Evolutionary conservation across 495 filamentous ascomycete genomes (phyloP), one percentile per base, ranked within the genome.

Genomic region (Tuber indicum): DNA sequence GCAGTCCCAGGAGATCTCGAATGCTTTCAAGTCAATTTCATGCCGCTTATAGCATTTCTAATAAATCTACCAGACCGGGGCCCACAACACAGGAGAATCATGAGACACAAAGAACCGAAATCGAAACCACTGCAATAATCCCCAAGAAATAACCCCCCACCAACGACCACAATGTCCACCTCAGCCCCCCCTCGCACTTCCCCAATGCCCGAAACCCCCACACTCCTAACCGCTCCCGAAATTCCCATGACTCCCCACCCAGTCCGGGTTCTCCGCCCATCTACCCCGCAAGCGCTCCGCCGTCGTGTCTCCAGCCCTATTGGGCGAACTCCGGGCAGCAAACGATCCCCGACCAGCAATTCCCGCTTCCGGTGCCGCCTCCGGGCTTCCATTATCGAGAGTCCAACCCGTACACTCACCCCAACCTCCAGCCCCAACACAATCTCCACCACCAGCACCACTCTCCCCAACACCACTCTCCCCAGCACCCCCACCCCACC

Each of bases 241-340:
- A 81, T 90, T 88, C 41, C 88, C 90, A 72, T 86, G 87, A 77
- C 92, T 89, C 23, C 90, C 87, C 43, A 91, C 89, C 70, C 88
- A 87, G 8, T 91, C 91, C 79, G 86, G 87, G 44, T 87, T 81
- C 76, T 89, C 88, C 70, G 77, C 83, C 23, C n/a, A 26, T 2
- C 9, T 12, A 14, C 52, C 3, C 52, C n/a, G 9, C 47, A 83
- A 79, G 80, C 88, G 87, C 62, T 86, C 84, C 19, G 86, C 82
- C 52, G 9, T 21, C 75, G 90, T 84, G 44, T 85, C 84, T 6
- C 86, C 85, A 81, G 91, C 91, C 10, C 87, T 89, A 14, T 89
- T 87, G 2, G 81, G 84, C 9, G 21, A 58, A 58, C 52, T 23
- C 52, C 52, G 17, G 23, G 8, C 23, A 52, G 47, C 8, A 52